These are phyloP conservation scores for Sordariomycetes sp. DNA, from an alignment of 2,329 filamentous ascomycete genomes.

Conservation along the genomic window DNA sequence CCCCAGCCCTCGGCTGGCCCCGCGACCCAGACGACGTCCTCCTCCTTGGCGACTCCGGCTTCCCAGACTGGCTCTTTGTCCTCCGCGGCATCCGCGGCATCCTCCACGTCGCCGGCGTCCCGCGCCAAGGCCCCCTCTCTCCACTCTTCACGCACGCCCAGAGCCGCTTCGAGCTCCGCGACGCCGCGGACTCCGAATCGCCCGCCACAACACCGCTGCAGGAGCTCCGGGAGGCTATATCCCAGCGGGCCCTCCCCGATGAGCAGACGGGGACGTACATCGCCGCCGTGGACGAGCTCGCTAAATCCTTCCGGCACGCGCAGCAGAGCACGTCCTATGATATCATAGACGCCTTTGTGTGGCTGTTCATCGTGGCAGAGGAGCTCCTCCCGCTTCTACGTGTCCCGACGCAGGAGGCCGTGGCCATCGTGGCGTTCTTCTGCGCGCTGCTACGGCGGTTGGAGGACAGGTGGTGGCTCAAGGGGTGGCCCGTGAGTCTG, in stretches of 20 bases:
- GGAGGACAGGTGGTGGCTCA: conserved; percentile 21
- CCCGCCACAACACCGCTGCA: background rate
- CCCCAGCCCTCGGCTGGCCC: background rate
- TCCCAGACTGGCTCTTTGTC: conserved; percentile 11
- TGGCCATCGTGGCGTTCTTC: conserved; percentile 21
- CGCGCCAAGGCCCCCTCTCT: background rate
- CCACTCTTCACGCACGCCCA: background rate
- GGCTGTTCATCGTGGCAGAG: conserved; percentile 21
- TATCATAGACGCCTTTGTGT: conserved; percentile 23
- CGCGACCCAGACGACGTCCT: background rate
- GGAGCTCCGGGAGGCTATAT: background rate
- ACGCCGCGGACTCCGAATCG: background rate
- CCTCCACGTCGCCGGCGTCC: background rate
- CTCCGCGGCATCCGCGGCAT: conserved; percentile 6
- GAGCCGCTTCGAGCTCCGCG: background rate
- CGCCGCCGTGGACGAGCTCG: conserved; percentile 17
- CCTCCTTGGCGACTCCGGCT: conserved; percentile 1
- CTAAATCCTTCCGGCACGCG: background rate
- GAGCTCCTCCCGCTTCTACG: conserved; percentile 20
- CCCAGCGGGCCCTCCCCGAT: background rate
- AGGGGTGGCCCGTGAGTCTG: conserved; percentile 20
- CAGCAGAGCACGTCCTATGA: conserved; percentile 13
- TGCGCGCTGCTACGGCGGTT: conserved; percentile 17
- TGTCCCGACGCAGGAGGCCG: conserved; percentile 14
- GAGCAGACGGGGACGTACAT: conserved; percentile 12